Conservation (phyloP, 768 basidiomycete genomes). For the Amanita thiersii region DNA sequence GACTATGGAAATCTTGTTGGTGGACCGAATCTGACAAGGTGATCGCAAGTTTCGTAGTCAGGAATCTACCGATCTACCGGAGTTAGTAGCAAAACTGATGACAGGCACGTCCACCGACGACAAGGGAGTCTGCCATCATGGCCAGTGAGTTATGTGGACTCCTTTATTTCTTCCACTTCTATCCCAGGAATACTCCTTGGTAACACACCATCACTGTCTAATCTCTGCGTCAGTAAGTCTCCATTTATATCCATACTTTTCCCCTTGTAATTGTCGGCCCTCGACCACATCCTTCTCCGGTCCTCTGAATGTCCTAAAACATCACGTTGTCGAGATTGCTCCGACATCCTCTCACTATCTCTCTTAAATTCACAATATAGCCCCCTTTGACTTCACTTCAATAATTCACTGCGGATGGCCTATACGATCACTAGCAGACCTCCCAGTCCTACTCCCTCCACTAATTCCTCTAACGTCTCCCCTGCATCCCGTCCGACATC, state of each 20-base stretch:
- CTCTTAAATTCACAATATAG: slow-evolving; percentile 27
- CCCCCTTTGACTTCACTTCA: slow-evolving; percentile 25
- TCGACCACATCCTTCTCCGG: slow-evolving; percentile 21
- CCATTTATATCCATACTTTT: slow-evolving; percentile 24
- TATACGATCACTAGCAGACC: slow-evolving; percentile 23
- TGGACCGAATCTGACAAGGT: slow-evolving; percentile 8
- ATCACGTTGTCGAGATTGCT: slow-evolving; percentile 5
- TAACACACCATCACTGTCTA: slow-evolving; percentile 36
- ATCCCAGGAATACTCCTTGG: slow-evolving; percentile 25
- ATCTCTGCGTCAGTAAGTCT: slow-evolving; percentile 19
- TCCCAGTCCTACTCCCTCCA: slow-evolving; percentile 39
- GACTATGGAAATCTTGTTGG: slow-evolving; percentile 12
- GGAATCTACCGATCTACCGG: slow-evolving; percentile 26
- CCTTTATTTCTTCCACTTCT: slow-evolving; percentile 22
- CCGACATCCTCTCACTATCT: slow-evolving; percentile 14
- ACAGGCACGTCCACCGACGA: slow-evolving; percentile 18
- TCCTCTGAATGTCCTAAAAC: slow-evolving; percentile 19
- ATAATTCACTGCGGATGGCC: slow-evolving; percentile 5
- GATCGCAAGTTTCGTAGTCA: slow-evolving; percentile 21
- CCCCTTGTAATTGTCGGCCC: slow-evolving; percentile 25
- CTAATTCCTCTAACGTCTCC: slow-evolving; percentile 33
- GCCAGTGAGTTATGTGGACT: slow-evolving; percentile 22
- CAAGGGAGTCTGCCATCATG: slow-evolving; percentile 11
- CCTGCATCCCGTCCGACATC: slow-evolving; percentile 32
- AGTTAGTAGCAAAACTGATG: slow-evolving; percentile 17